Conservation (phyloP, 257 asterid species). For the Solanum piurae region DNA sequence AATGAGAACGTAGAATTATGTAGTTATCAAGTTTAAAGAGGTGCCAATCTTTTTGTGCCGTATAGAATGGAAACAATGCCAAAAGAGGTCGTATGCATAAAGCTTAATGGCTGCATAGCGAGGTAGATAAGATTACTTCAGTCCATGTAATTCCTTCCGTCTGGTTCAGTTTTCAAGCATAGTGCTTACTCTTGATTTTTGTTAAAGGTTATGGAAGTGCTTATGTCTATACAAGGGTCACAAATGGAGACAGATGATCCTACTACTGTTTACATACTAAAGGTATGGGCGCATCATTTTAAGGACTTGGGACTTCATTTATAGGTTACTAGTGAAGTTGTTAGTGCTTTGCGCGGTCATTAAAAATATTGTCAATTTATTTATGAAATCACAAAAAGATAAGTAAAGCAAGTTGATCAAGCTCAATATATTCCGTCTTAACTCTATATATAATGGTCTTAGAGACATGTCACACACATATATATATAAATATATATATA, state of each 20-base stretch:
- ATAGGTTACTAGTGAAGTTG: background rate
- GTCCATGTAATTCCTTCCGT: background rate
- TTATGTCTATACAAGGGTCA: constrained; percentile 81
- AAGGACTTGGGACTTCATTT: background rate
- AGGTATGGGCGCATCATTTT: constrained; percentile 29
- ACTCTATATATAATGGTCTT: background rate
- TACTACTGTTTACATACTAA: constrained; percentile 84
- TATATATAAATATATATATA: no score
- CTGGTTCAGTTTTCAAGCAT: background rate
- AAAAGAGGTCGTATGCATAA: background rate
- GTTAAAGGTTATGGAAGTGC: constrained; percentile 77
- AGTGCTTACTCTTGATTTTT: background rate
- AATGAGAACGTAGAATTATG: background rate
- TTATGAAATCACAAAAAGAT: background rate
- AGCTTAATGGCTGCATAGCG: background rate
- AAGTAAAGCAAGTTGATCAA: background rate
- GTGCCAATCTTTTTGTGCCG: background rate
- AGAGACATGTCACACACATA: background rate
- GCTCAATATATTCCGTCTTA: background rate
- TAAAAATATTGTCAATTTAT: background rate
- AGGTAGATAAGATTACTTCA: background rate
- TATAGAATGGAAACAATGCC: background rate
- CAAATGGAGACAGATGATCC: constrained; percentile 93
- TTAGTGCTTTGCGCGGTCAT: background rate
- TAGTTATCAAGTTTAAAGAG: background rate